phyloP scores from a whole-genome alignment of 495 filamentous ascomycete species.

The Podospora pseudoanserina region DNA sequence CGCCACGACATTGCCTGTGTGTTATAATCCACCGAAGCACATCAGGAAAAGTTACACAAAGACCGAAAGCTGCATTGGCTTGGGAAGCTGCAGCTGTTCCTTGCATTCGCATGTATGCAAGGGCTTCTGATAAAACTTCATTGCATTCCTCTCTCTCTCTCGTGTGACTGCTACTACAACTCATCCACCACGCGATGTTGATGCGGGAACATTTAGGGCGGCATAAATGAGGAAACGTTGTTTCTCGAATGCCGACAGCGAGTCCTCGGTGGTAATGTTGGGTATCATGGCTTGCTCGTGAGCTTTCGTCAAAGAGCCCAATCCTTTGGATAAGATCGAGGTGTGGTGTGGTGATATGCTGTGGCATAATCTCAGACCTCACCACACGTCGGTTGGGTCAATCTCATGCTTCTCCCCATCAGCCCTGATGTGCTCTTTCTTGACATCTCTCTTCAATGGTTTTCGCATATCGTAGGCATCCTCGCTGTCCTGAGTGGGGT shows the following conservation, averaged over 20 bases:
- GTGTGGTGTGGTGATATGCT: no score
- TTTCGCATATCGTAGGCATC: constrained; percentile 98
- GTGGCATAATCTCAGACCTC: constrained; percentile 19
- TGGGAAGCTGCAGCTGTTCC: not conserved
- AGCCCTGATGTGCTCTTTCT: constrained; percentile 69
- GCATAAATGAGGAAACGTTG: not conserved
- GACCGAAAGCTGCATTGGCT: not conserved
- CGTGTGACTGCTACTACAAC: not conserved
- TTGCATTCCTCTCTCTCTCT: not conserved
- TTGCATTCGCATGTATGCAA: not conserved
- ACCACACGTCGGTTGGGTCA: constrained; percentile 82
- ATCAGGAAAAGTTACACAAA: not conserved
- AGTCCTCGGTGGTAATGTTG: not conserved
- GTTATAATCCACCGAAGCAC: not conserved
- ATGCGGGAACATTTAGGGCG: no score
- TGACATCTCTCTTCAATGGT: constrained; percentile 77
- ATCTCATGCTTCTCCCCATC: constrained; percentile 80
- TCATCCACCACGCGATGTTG: not conserved
- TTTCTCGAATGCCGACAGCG: not conserved
- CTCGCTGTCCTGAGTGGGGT: constrained; percentile 60
- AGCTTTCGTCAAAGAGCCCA: not conserved
- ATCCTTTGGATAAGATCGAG: no score
- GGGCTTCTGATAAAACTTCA: not conserved
- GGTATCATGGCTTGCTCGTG: not conserved
- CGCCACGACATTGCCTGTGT: not conserved